Evolutionary conservation across 2,329 filamentous ascomycete genomes (phyloP), one percentile per base, ranked within the genome.

Genomic region (Colletotrichum eleusines): DNA sequence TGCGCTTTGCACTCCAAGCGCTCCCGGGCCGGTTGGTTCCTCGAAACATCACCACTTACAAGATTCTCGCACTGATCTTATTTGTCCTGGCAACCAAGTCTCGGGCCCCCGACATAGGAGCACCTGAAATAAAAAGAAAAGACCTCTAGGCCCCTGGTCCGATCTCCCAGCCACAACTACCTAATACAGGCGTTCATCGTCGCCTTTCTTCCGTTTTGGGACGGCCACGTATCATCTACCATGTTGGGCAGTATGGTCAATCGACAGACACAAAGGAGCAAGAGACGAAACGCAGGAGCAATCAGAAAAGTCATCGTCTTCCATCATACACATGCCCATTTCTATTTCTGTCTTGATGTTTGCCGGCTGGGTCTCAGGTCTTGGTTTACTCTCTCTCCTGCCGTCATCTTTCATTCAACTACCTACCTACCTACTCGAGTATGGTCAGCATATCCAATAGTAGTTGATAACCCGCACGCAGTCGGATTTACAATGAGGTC

Each of bases 1-100:
- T 26, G 53, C 33, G 35, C 40, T 26, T 38, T 62, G 46, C 59
- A 57, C 48, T 35, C 46, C 59, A 51, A n/a, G n/a, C 35, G 31
- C 59, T 62, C 59, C 46, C 33, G 46, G 59, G 33, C 46, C 46
- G 18, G 31, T 62, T 8, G 18, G 31, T 62, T 8, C 33, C 44
- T 26, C 48, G 60, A 63, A 40, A 63, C 48, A 44, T 44, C 35
- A 18, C 35, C 33, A 51, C 31, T 40, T 51, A 11, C 38, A 54
- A 63, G 26, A 6, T 38, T 26, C 38, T 64, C 62, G 62, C 62
- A 64, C 38, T 55, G 50, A 46, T 57, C 51, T 50, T 40, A 8
- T 46, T 46, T 28, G 35, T 33, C 62, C 42, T 57, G 62, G 51
- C 48, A 64, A 55, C 38, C 38, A 33, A 44, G 2, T 44, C 26